A percentile compares a stretch with the other conserved stretches of the same genome.
Conservation (phyloP, 306 rosid species). For the Cyamopsis tetragonoloba region DNA sequence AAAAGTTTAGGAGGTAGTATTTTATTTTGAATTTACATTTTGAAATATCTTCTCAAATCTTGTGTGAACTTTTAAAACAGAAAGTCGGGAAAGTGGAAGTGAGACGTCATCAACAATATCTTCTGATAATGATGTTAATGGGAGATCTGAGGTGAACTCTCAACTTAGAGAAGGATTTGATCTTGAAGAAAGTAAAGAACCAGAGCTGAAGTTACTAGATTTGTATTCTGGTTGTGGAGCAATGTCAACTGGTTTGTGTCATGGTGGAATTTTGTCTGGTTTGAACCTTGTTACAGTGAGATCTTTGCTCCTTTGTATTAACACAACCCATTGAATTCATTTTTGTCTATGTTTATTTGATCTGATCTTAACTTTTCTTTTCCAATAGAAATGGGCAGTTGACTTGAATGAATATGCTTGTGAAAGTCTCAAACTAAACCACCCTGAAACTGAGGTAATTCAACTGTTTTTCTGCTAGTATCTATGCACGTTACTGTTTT, state of each 20-base stretch:
- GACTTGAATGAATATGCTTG: slow-evolving; percentile 64
- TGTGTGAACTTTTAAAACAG: slow-evolving; percentile 19
- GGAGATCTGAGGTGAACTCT: slow-evolving; percentile 32
- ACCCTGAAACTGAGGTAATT: slow-evolving; percentile 71
- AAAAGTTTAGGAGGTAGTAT: too few relatives aligned
- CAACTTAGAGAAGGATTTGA: slow-evolving; percentile 5
- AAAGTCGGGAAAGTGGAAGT: slow-evolving; percentile 31
- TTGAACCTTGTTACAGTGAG: slow-evolving; percentile 75
- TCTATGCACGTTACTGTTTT: not conserved
- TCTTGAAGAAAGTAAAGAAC: slow-evolving; percentile 20
- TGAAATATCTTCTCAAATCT: not conserved
- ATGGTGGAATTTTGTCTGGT: slow-evolving; percentile 55
- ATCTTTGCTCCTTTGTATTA: not conserved
- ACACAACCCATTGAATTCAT: not conserved
- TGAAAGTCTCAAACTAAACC: slow-evolving; percentile 57
- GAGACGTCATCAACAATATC: slow-evolving; percentile 73
- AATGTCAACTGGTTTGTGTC: slow-evolving; percentile 87
- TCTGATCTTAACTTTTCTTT: not conserved
- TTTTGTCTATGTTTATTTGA: not conserved
- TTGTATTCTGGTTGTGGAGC: slow-evolving; percentile 90
- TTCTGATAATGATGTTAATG: slow-evolving; percentile 38
- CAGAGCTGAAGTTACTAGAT: slow-evolving; percentile 52
- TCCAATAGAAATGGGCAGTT: slow-evolving; percentile 75
- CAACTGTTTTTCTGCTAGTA: not conserved
- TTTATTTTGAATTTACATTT: not conserved